These are phyloP conservation scores for Phialemoniopsis sp. DNA, from an alignment of 2,329 filamentous ascomycete species.

Conservation along the genomic window DNA sequence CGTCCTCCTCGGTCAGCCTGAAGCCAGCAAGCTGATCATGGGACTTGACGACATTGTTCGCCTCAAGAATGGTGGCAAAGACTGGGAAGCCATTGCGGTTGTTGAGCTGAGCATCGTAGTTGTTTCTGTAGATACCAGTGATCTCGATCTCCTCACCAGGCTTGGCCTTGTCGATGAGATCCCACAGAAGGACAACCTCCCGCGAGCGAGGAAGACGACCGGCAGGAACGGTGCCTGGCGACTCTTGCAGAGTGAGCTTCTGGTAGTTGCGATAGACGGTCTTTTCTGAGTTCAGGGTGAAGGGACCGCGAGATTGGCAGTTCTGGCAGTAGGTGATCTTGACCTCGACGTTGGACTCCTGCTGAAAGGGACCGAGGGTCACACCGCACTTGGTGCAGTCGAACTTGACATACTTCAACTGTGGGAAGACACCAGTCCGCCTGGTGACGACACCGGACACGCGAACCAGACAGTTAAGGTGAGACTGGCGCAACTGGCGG, in stretches of 20 bases:
- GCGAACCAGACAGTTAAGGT: slow-evolving; percentile 91
- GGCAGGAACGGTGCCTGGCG: slow-evolving; percentile 92
- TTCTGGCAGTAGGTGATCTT: slow-evolving; percentile 95
- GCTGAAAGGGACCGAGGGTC: slow-evolving; percentile 92
- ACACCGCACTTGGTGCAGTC: slow-evolving; percentile 91
- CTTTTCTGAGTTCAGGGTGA: slow-evolving; percentile 94
- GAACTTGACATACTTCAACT: slow-evolving; percentile 98
- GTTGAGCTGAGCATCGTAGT: slow-evolving; percentile 95
- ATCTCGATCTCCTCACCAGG: slow-evolving; percentile 97
- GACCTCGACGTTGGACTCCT: slow-evolving; percentile 94
- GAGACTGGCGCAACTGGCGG: slow-evolving; percentile 88
- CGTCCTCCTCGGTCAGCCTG: slow-evolving; percentile 90
- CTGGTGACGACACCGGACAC: slow-evolving; percentile 95
- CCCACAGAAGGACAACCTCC: slow-evolving; percentile 93
- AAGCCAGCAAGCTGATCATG: slow-evolving; percentile 98
- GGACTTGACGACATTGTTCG: slow-evolving; percentile 94
- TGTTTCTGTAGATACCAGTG: slow-evolving; percentile 95
- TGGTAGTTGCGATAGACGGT: slow-evolving; percentile 99
- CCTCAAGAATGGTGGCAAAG: slow-evolving; percentile 95
- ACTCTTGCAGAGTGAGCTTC: slow-evolving; percentile 94
- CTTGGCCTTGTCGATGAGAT: slow-evolving; percentile 94
- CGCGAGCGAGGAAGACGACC: slow-evolving; percentile 89
- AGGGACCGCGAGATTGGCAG: slow-evolving; percentile 92
- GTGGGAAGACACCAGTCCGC: slow-evolving; percentile 91
- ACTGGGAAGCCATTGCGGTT: slow-evolving; percentile 99